Evolutionary conservation across 331 rosid species (phyloP).

Genomic region (Spiraea crenata): DNA sequence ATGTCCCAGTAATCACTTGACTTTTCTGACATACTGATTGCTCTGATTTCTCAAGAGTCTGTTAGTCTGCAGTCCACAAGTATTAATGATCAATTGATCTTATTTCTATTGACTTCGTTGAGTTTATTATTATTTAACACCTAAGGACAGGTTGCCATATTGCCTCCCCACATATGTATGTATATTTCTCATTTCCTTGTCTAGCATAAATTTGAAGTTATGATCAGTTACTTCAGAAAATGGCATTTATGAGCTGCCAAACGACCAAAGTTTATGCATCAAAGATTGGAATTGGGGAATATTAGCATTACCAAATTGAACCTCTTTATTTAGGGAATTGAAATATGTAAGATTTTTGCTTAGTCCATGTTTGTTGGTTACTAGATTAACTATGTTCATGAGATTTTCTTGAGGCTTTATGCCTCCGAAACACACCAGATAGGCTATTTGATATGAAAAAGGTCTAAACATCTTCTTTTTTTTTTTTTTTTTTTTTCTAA

Average conservation of each 20-base stretch:
- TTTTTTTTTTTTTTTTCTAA: background rate
- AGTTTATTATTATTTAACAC: background rate
- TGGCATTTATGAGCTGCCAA: background rate
- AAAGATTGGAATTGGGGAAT: background rate
- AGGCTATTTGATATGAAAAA: background rate
- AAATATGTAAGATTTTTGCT: background rate
- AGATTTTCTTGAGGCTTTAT: background rate
- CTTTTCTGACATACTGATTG: background rate
- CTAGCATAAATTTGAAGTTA: background rate
- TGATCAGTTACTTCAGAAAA: background rate
- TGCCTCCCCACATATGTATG: background rate
- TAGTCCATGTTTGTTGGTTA: background rate
- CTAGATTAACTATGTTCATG: background rate
- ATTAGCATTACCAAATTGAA: background rate
- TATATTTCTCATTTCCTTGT: background rate
- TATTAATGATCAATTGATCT: background rate
- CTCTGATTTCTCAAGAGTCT: background rate
- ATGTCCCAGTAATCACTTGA: background rate
- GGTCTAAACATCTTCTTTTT: background rate
- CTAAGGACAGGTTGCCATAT: background rate
- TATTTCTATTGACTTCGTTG: too few relatives aligned
- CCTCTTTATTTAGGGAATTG: background rate
- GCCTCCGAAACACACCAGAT: background rate
- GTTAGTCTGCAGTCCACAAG: background rate
- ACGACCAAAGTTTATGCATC: background rate